Conservation (phyloP, 257 asterid species). For the Solanum tarapatanum region DNA sequence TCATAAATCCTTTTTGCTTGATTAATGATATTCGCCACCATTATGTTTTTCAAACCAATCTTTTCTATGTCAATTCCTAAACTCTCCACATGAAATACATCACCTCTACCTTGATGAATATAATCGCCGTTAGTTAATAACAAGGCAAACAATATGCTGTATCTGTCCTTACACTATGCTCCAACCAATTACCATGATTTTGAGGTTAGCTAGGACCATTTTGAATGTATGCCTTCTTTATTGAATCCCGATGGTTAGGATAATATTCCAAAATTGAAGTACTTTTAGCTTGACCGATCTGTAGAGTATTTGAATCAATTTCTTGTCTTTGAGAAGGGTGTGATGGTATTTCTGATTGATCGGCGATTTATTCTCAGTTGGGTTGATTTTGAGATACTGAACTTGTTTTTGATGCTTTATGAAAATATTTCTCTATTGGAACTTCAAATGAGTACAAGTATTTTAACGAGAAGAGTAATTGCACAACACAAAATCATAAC, state of each 20-base stretch:
- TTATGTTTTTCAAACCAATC: background rate
- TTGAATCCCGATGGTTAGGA: background rate
- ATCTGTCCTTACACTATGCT: background rate
- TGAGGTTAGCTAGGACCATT: background rate
- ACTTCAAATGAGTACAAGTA: background rate
- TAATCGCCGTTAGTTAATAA: background rate
- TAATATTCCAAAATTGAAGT: background rate
- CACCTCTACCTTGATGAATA: background rate
- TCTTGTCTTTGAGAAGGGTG: background rate
- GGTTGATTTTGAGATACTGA: background rate
- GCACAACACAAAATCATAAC: background rate
- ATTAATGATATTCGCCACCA: background rate
- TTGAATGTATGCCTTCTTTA: background rate
- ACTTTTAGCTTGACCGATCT: background rate
- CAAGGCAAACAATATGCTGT: background rate
- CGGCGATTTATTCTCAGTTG: background rate
- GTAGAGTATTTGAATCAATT: background rate
- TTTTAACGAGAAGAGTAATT: background rate
- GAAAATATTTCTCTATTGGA: background rate
- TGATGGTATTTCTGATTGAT: background rate
- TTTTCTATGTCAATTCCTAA: background rate
- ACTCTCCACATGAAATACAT: background rate
- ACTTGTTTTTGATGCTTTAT: background rate
- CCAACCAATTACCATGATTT: background rate
- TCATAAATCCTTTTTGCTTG: background rate